Evolutionary conservation across 441 rosid genomes (phyloP).

Genomic region (Theobroma grandiflorum): DNA sequence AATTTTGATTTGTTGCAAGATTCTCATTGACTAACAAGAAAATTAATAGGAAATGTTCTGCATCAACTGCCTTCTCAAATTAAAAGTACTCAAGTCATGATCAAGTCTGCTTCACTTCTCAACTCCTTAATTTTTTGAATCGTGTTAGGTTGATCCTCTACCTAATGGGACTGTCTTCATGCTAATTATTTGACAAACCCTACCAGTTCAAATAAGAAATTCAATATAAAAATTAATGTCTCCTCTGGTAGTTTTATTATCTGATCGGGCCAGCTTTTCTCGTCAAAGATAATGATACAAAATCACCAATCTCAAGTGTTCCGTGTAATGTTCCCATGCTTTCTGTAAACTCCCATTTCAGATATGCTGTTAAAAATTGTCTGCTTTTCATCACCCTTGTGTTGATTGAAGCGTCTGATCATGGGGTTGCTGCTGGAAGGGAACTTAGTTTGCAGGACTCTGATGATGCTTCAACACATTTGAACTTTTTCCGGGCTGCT

Average conservation of each 20-base stretch:
- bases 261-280: background rate
- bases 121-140: conserved; percentile 18
- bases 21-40: conserved; percentile 25
- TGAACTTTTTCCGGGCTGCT: conserved; percentile 34
- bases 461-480: conserved; percentile 28
- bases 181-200: conserved; percentile 23
- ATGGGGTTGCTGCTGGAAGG: conserved; percentile 19
- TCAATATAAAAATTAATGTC: background rate
- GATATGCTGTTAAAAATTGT: background rate
- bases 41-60: conserved; percentile 3
- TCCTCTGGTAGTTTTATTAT: background rate
- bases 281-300: background rate
- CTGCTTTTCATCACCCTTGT: conserved; percentile 26
- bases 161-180: conserved; percentile 21
- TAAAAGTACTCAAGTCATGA: conserved; percentile 13
- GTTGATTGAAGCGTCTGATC: conserved; percentile 14
- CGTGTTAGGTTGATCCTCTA: conserved; percentile 29
- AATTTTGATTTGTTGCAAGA: conserved; percentile 29
- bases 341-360: conserved; percentile 1
- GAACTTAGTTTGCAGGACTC: conserved; percentile 18
- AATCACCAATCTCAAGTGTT: background rate
- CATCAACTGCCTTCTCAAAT: background rate
- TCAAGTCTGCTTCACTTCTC: conserved; percentile 25
- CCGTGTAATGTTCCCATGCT: conserved; percentile 14
- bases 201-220: conserved; percentile 28